phyloP scores from a whole-genome alignment of 2,329 filamentous ascomycete species.

The Hypomyces rosellus region DNA sequence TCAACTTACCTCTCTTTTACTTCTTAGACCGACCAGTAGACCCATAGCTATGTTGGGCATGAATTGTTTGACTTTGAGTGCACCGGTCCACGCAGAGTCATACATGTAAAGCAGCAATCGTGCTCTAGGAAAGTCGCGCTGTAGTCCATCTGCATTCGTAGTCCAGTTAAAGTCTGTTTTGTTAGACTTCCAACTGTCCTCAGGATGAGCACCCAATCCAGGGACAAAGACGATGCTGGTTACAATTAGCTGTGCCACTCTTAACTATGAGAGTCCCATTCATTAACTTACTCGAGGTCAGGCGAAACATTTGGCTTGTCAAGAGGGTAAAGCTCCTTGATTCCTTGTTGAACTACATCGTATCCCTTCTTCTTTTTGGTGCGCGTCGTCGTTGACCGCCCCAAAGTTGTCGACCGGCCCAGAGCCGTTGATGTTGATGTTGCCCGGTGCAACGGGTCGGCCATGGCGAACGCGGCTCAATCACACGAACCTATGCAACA shows the following conservation, averaged over 20 bases:
- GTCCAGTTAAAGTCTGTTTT: slow-evolving; percentile 36
- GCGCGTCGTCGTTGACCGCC: slow-evolving; percentile 9
- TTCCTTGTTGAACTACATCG: slow-evolving; percentile 31
- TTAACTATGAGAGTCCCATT: background rate
- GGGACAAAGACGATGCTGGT: slow-evolving; percentile 36
- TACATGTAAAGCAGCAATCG: slow-evolving; percentile 36
- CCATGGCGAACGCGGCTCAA: background rate
- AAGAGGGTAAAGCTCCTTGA: slow-evolving; percentile 32
- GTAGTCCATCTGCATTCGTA: slow-evolving; percentile 28
- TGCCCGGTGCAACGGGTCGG: background rate
- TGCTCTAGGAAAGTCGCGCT: slow-evolving; percentile 33
- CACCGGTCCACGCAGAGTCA: slow-evolving; percentile 34
- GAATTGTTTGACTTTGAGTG: slow-evolving; percentile 36
- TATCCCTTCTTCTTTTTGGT: slow-evolving; percentile 26
- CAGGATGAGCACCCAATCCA: slow-evolving; percentile 33
- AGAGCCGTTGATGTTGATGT: background rate
- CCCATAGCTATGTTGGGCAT: slow-evolving; percentile 33
- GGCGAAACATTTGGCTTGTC: slow-evolving; percentile 21
- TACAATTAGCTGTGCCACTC: no score
- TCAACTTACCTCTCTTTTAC: slow-evolving; percentile 27
- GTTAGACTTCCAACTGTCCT: slow-evolving; percentile 32
- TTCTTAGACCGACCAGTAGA: slow-evolving; percentile 28
- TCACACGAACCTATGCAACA: no score
- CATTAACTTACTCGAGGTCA: slow-evolving; percentile 27
- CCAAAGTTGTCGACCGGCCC: slow-evolving; percentile 3